phyloP scores from a whole-genome alignment of 129 eudicot genomes.

The Daucus carota region DNA sequence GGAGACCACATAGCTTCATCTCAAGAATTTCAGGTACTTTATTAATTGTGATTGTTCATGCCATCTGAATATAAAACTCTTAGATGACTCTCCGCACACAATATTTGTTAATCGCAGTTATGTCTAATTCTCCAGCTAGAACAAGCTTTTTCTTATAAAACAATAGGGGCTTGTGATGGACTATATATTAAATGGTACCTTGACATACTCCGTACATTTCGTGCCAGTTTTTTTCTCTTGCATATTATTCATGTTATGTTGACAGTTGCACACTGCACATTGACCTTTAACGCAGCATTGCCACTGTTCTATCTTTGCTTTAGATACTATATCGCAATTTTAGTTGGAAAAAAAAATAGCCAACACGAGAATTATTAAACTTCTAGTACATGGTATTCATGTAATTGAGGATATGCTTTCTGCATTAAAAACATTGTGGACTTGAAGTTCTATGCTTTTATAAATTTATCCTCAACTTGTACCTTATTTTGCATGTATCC shows the following conservation, averaged over 20 bases:
- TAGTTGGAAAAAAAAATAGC: not conserved
- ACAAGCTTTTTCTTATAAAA: not conserved
- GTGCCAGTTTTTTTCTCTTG: not conserved
- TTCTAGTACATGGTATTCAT: not conserved
- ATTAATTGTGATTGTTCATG: not conserved
- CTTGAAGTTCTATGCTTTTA: not conserved
- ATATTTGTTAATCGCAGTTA: not conserved
- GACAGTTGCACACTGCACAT: not conserved
- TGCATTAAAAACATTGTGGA: not conserved
- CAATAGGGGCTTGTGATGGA: not conserved
- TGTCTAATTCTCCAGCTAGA: not conserved
- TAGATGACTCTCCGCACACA: not conserved
- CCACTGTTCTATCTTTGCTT: not conserved
- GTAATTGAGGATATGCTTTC: not conserved
- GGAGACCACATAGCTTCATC: conserved; percentile 8
- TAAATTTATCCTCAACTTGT: not conserved
- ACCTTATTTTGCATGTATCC: not conserved
- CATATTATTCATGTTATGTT: not conserved
- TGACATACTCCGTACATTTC: not conserved
- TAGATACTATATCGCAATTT: not conserved
- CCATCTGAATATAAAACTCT: not conserved
- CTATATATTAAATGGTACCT: not conserved
- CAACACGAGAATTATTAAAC: not conserved
- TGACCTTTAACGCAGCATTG: not conserved
- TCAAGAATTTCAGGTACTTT: conserved; percentile 20